Conservation (phyloP, 345 rosid genomes). For the Rhizophora apiculata region DNA sequence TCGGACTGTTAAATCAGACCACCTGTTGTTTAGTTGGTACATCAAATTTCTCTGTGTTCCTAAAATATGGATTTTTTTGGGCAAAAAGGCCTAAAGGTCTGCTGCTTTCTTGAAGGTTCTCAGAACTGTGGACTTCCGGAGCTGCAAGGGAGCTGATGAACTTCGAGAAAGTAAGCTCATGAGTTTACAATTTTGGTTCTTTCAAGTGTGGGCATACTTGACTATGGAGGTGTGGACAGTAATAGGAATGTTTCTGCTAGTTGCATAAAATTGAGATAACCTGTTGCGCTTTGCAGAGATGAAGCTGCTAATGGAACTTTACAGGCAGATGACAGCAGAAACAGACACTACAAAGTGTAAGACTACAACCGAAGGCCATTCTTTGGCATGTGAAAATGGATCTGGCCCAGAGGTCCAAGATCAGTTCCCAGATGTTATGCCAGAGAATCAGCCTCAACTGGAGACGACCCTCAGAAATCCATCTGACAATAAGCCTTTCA, state of each 20-base stretch:
- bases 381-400: slow-evolving; percentile 43
- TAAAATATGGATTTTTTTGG: neutral
- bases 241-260: neutral
- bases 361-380: slow-evolving; percentile 29
- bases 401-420: slow-evolving; percentile 20
- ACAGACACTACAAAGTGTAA: slow-evolving; percentile 27
- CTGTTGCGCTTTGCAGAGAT: slow-evolving; percentile 42
- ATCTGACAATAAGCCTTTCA: slow-evolving; percentile 29
- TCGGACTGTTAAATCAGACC: neutral
- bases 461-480: slow-evolving; percentile 19
- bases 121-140: slow-evolving; percentile 59
- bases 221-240: neutral
- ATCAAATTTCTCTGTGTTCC: slow-evolving; percentile 10
- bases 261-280: neutral
- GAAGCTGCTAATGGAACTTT: slow-evolving; percentile 56
- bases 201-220: neutral
- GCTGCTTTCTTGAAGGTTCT: slow-evolving; percentile 45
- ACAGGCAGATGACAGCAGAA: slow-evolving; percentile 50
- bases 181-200: neutral
- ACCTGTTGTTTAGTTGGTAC: neutral
- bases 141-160: slow-evolving; percentile 61
- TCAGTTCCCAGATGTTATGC: slow-evolving; percentile 17
- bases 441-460: slow-evolving; percentile 13
- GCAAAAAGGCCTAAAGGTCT: neutral
- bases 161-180: slow-evolving; percentile 61